Evolutionary conservation across 257 asterid genomes (phyloP).

Genomic region (Solanum rostratum): DNA sequence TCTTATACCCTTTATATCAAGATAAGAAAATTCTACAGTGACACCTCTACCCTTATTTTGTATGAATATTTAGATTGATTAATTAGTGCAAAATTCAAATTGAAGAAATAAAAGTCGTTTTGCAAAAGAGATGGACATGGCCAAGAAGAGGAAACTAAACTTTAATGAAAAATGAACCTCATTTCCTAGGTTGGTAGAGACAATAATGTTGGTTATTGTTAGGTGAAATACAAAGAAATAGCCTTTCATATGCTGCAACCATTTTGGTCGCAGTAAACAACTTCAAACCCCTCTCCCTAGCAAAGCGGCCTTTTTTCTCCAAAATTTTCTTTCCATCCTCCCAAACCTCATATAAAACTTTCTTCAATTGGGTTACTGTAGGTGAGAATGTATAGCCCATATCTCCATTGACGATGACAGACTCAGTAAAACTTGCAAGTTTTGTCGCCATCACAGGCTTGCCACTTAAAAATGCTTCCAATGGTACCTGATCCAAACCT

Average conservation of each 20-base stretch:
- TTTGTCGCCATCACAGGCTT: conserved; percentile 68
- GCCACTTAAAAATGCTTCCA: conserved; percentile 64
- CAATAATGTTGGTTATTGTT: conserved; percentile 9
- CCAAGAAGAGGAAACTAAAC: too few relatives aligned
- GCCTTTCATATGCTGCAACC: conserved; percentile 65
- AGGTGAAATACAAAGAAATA: conserved; percentile 49
- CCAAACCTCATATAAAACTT: conserved; percentile 43
- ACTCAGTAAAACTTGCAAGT: conserved; percentile 50
- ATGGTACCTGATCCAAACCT: conserved; percentile 64
- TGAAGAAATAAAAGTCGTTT: too few relatives aligned
- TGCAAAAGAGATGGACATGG: too few relatives aligned
- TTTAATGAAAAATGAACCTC: too few relatives aligned
- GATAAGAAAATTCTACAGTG: too few relatives aligned
- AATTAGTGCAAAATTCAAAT: too few relatives aligned
- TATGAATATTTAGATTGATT: too few relatives aligned
- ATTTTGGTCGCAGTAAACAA: conserved; percentile 56
- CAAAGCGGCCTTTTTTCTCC: conserved; percentile 36
- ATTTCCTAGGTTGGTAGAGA: background rate
- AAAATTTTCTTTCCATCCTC: conserved; percentile 36
- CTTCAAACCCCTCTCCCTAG: conserved; percentile 45
- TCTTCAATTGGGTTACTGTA: conserved; percentile 41
- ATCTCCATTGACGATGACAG: conserved; percentile 43
- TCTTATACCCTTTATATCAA: too few relatives aligned
- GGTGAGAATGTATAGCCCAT: conserved; percentile 65
- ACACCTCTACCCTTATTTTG: too few relatives aligned